These are phyloP conservation scores for Trichoderma asperellum DNA, from an alignment of 2,329 filamentous ascomycete species.

Conservation along the genomic window DNA sequence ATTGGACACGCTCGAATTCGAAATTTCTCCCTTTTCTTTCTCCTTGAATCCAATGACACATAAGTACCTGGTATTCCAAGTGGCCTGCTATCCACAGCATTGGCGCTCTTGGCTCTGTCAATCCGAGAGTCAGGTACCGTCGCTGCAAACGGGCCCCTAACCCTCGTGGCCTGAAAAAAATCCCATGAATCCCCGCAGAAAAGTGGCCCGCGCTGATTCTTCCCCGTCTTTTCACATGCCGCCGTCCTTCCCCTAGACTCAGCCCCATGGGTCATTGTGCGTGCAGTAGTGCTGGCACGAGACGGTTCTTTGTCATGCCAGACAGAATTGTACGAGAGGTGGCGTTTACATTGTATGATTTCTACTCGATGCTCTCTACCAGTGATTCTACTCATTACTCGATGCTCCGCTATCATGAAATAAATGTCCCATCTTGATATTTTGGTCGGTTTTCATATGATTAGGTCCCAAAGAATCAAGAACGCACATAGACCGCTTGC, in stretches of 20 bases:
- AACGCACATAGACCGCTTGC: conserved; percentile 75
- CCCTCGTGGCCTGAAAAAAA: conserved; percentile 6
- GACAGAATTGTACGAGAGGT: not conserved
- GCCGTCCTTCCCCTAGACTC: not conserved
- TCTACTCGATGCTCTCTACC: not conserved
- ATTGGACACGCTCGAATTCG: not conserved
- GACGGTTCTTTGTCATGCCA: not conserved
- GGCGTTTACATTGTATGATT: conserved; percentile 14
- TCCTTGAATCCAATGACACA: conserved; percentile 4
- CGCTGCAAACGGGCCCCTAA: not conserved
- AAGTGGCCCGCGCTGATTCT: not conserved
- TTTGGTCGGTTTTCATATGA: conserved; percentile 49
- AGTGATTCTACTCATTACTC: not conserved
- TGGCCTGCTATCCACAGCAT: not conserved
- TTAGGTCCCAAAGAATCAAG: conserved; percentile 76
- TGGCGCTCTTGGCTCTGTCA: not conserved
- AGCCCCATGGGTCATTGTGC: conserved; percentile 3
- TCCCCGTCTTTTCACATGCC: conserved; percentile 23
- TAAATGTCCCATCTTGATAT: not conserved
- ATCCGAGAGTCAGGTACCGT: conserved; percentile 10
- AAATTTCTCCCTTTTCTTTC: not conserved
- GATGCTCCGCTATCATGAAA: not conserved
- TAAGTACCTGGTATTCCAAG: not conserved
- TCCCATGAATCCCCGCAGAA: conserved; percentile 9
- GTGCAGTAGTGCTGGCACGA: not conserved